Evolutionary conservation across 78 protist species (phyloP).

Genomic region (Dictyostelium firmibasis): DNA sequence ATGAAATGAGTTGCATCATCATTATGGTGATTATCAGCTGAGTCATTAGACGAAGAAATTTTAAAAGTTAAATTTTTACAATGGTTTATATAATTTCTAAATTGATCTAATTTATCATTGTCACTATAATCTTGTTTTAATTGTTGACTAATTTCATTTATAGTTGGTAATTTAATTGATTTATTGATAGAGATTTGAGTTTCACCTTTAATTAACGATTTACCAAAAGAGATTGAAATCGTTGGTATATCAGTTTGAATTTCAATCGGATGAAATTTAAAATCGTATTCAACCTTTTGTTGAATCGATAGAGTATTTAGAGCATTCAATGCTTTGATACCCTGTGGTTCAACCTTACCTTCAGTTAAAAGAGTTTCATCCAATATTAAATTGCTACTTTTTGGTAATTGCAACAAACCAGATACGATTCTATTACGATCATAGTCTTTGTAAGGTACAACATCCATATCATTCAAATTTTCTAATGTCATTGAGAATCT

Average conservation of each 20-base stretch:
- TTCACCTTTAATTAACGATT: conserved; percentile 24
- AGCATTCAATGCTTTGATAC: not conserved
- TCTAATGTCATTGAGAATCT: conserved; percentile 13
- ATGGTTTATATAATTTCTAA: not conserved
- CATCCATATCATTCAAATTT: conserved; percentile 4
- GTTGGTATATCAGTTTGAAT: conserved; percentile 47
- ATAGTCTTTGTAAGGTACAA: conserved; percentile 51
- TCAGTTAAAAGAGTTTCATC: conserved; percentile 43
- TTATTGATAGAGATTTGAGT: not conserved
- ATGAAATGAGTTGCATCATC: conserved; percentile 19
- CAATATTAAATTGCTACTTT: conserved; percentile 53
- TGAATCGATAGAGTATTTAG: not conserved
- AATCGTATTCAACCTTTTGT: conserved; percentile 56
- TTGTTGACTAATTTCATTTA: not conserved
- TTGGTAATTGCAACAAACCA: conserved; percentile 59
- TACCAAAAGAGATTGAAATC: conserved; percentile 6
- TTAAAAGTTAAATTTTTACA: not conserved
- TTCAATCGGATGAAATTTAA: conserved; percentile 45
- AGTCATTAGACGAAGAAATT: not conserved
- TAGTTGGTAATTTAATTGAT: not conserved
- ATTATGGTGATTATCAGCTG: too few species aligned
- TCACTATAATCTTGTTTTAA: not conserved
- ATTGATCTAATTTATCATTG: not conserved
- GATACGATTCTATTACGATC: conserved; percentile 40
- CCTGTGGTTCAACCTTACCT: conserved; percentile 34